phyloP scores from a whole-genome alignment of 257 asterid genomes.

The Echites panduratus region DNA sequence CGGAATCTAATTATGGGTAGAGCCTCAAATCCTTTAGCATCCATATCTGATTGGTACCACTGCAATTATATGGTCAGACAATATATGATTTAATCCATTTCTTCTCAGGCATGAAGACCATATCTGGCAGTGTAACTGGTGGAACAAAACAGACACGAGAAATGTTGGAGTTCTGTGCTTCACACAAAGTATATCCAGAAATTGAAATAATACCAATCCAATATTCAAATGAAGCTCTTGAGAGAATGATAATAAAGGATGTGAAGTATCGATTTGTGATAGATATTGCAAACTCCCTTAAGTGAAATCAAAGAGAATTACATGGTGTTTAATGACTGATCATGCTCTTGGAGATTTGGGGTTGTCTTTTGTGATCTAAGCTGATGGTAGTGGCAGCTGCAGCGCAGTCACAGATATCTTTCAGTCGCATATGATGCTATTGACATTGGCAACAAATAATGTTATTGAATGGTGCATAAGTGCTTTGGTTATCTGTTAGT shows the following conservation, averaged over 20 bases:
- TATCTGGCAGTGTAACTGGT: constrained; percentile 73
- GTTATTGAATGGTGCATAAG: neutral
- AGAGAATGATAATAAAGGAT: constrained; percentile 73
- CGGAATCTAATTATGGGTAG: constrained; percentile 47
- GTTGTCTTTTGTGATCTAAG: neutral
- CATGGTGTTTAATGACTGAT: neutral
- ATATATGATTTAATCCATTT: neutral
- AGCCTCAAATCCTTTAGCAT: neutral
- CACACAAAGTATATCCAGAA: constrained; percentile 75
- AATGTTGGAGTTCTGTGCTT: constrained; percentile 83
- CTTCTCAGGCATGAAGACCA: constrained; percentile 46
- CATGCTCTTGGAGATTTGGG: neutral
- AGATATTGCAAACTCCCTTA: constrained; percentile 68
- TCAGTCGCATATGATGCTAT: neutral
- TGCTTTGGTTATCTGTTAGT: too few relatives aligned
- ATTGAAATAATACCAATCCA: constrained; percentile 65
- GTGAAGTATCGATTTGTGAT: constrained; percentile 86
- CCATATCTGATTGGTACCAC: neutral
- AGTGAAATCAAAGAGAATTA: constrained; percentile 19
- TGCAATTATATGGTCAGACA: neutral
- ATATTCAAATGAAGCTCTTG: constrained; percentile 67
- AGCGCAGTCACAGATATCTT: neutral
- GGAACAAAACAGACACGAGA: constrained; percentile 77
- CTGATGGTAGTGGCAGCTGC: neutral
- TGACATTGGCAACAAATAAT: too few relatives aligned